phyloP scores from a whole-genome alignment of 495 filamentous ascomycete genomes.

The Neurospora cerealis region DNA sequence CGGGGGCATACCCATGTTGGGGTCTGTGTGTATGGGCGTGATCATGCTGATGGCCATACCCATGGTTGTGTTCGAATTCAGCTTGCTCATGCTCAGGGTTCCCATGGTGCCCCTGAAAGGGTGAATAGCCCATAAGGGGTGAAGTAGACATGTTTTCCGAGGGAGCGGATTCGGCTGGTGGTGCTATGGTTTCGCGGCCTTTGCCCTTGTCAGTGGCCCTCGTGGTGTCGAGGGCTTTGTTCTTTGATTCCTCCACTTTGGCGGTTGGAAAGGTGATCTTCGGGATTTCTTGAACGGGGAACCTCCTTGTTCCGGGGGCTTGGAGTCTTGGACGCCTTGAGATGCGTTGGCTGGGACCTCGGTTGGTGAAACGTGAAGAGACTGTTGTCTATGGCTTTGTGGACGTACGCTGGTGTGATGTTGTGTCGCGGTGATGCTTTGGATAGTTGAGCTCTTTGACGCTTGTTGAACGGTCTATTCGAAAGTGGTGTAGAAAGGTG shows the following conservation, averaged over 20 bases:
- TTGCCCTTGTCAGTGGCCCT: neutral
- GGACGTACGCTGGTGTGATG: neutral
- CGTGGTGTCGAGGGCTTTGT: neutral
- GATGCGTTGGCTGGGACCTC: neutral
- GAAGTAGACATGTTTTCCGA: neutral
- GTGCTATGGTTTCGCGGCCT: neutral
- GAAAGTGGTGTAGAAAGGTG: neutral
- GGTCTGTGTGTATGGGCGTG: conserved; percentile 27
- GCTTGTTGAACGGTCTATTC: neutral
- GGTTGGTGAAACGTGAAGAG: neutral
- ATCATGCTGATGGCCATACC: neutral
- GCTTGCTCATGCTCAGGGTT: neutral
- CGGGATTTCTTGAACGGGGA: neutral
- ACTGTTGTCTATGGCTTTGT: neutral
- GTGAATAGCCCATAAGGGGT: neutral
- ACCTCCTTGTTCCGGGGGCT: neutral
- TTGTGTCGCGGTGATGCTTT: neutral
- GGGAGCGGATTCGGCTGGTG: neutral
- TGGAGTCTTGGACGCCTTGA: neutral
- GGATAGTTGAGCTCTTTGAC: neutral
- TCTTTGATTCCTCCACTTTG: neutral
- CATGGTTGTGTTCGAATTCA: neutral
- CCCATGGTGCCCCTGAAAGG: neutral
- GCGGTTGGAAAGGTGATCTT: neutral
- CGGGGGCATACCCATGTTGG: conserved; percentile 2